Evolutionary conservation across 2,329 filamentous ascomycete genomes (phyloP).

Genomic region (Sclerotinia minor): DNA sequence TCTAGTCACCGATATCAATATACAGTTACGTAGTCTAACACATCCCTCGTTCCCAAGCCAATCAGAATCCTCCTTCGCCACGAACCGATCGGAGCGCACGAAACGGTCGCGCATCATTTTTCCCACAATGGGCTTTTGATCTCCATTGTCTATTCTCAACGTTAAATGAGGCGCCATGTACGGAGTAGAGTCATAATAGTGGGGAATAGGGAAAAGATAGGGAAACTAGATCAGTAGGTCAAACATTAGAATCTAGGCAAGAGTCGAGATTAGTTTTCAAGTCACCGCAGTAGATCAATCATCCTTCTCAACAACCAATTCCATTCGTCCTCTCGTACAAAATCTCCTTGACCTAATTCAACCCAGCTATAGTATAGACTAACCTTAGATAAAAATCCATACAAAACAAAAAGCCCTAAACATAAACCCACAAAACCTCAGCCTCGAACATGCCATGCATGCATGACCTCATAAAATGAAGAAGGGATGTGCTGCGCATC

Average conservation of each 20-base stretch:
- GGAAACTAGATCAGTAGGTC: neutral
- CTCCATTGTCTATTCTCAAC: slow-evolving; percentile 3
- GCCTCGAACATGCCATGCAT: no score
- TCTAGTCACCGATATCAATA: neutral
- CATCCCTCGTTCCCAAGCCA: slow-evolving; percentile 18
- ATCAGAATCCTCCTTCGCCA: neutral
- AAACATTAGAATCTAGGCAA: neutral
- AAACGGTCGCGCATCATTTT: neutral
- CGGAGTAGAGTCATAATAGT: slow-evolving; percentile 2
- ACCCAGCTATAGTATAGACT: neutral
- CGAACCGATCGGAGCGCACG: neutral
- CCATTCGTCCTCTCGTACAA: neutral
- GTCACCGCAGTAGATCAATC: neutral
- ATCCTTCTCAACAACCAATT: neutral
- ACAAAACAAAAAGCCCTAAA: neutral
- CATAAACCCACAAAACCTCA: neutral
- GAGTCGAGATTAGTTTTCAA: neutral
- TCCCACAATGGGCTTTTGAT: neutral
- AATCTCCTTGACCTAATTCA: neutral
- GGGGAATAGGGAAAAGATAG: neutral
- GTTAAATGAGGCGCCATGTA: neutral
- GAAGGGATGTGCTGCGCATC: neutral
- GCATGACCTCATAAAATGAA: neutral
- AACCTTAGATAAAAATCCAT: neutral
- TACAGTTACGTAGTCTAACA: no score